Percentiles rank a stretch among this genome's conserved stretches.
Evolutionary conservation across 805 yeast genomes (phyloP).

Genomic region (Saturnispora bothae): DNA sequence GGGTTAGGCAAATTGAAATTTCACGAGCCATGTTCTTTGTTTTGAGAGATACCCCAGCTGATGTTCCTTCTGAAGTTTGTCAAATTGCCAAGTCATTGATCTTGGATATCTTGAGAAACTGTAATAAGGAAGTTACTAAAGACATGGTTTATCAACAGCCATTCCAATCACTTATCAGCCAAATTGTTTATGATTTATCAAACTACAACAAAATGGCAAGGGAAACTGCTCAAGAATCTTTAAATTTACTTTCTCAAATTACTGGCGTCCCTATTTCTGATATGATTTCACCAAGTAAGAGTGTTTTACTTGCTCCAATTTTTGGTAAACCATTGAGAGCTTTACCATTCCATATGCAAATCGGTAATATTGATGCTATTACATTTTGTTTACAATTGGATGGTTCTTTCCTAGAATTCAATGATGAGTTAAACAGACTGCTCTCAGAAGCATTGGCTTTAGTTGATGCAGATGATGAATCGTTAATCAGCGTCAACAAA

Average conservation of each 20-base stretch:
- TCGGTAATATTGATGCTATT: conserved; percentile 96
- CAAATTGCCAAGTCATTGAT: conserved; percentile 62
- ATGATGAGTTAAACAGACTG: conserved; percentile 79
- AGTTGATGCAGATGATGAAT: conserved; percentile 97
- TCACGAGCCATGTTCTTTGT: conserved; percentile 83
- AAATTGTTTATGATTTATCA: conserved; percentile 84
- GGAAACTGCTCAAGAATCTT: conserved; percentile 65
- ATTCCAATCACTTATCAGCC: conserved; percentile 74
- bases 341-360: conserved; percentile 96
- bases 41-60: conserved; percentile 77
- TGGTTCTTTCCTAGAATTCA: conserved; percentile 70
- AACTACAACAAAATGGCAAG: conserved; percentile 80
- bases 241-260: conserved; percentile 56
- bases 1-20: conserved; percentile 70
- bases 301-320: conserved; percentile 77
- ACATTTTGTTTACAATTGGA: conserved; percentile 79
- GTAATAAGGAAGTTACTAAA: conserved; percentile 52
- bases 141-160: conserved; percentile 59
- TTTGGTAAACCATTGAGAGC: conserved; percentile 96
- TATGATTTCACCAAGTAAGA: conserved; percentile 75
- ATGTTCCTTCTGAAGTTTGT: conserved; percentile 74
- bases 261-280: conserved; percentile 61
- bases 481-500: conserved; percentile 78
- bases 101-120: conserved; percentile 49
- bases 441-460: conserved; percentile 84